phyloP scores from a whole-genome alignment of 2,329 filamentous ascomycete genomes.

The Claviceps sp. region DNA sequence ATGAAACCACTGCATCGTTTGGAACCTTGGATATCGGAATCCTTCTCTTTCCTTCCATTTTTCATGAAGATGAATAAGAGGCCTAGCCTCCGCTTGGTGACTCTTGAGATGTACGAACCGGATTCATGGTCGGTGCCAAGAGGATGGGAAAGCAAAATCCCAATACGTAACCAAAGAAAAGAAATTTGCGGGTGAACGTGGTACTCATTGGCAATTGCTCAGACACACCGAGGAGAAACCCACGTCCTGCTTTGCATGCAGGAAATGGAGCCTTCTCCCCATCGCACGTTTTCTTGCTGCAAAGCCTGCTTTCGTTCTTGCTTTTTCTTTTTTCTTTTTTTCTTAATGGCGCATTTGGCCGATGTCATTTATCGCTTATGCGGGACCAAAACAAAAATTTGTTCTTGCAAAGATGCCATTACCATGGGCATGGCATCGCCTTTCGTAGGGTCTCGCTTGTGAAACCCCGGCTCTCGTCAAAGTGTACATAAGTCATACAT shows the following conservation, averaged over 20 bases:
- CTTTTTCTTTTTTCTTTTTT: not conserved
- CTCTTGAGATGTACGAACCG: no score
- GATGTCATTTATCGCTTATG: not conserved
- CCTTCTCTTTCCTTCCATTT: no score
- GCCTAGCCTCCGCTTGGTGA: no score
- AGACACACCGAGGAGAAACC: constrained; percentile 2
- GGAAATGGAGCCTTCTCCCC: not conserved
- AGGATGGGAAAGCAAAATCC: no score
- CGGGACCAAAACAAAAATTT: not conserved
- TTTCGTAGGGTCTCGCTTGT: not conserved
- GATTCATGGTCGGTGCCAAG: no score
- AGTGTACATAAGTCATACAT: no score
- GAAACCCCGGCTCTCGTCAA: not conserved
- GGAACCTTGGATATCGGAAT: no score
- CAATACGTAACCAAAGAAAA: no score
- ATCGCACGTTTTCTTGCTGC: not conserved
- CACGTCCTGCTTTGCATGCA: constrained; percentile 2
- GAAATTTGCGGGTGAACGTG: no score
- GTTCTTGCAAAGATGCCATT: not conserved
- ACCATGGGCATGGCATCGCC: not conserved
- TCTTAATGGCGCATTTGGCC: not conserved
- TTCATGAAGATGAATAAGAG: no score
- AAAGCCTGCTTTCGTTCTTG: not conserved
- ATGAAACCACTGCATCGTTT: no score
- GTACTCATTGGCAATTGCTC: not conserved